A percentile compares a stretch with the other conserved stretches of the same genome.
phyloP scores from a whole-genome alignment of 2,329 filamentous ascomycete genomes.

The Herpotrichia juniperi region DNA sequence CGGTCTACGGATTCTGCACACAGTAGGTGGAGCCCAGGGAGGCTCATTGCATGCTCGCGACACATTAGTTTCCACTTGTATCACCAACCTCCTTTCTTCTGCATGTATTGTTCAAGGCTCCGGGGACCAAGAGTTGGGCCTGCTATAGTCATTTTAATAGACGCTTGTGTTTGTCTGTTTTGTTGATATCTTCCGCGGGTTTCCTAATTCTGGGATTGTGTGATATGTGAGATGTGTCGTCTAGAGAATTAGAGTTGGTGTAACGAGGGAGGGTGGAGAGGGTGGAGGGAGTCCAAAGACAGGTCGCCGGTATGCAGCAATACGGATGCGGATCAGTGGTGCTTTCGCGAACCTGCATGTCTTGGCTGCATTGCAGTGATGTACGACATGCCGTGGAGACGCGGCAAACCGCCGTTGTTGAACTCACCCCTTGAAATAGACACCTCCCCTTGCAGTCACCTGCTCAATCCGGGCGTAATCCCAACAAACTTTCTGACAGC shows the following conservation, averaged over 20 bases:
- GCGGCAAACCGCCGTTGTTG: background rate
- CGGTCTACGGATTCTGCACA: constrained; percentile 1
- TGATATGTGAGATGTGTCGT: too few relatives aligned
- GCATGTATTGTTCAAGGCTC: constrained; percentile 17
- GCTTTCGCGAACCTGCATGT: constrained; percentile 3
- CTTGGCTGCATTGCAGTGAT: constrained; percentile 16
- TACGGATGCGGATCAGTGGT: background rate
- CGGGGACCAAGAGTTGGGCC: constrained; percentile 1
- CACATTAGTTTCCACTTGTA: constrained; percentile 10
- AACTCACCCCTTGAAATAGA: background rate
- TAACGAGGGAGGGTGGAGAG: background rate
- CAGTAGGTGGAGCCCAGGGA: background rate
- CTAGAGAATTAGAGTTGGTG: background rate
- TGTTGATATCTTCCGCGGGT: background rate
- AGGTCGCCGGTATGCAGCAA: background rate
- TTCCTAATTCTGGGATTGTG: too few relatives aligned
- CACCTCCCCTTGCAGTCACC: background rate
- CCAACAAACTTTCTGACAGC: too few relatives aligned
- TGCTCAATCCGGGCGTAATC: background rate
- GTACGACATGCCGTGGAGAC: constrained; percentile 8
- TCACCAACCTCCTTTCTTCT: constrained; percentile 13
- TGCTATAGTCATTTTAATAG: constrained; percentile 18
- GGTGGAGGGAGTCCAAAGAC: background rate
- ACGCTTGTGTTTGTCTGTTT: constrained; percentile 3
- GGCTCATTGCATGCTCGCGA: constrained; percentile 9